Evolutionary conservation across 2,329 filamentous ascomycete species (phyloP).

Genomic region (Penicillium hesseltinei): DNA sequence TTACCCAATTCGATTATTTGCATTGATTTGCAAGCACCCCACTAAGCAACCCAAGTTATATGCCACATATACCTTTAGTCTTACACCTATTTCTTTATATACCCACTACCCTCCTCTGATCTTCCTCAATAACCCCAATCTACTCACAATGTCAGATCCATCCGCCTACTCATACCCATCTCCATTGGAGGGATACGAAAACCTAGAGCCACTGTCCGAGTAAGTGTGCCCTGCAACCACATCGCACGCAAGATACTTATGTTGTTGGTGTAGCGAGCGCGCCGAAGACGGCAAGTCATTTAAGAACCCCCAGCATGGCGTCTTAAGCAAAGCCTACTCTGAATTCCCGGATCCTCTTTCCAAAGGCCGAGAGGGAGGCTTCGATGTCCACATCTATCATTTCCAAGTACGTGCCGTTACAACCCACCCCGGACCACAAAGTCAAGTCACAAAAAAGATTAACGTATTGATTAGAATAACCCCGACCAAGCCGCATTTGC

Average conservation of each 20-base stretch:
- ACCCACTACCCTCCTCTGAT: background rate
- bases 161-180: conserved; percentile 55
- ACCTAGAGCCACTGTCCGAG: conserved; percentile 48
- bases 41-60: background rate
- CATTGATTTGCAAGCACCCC: conserved; percentile 10
- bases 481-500: conserved; percentile 65
- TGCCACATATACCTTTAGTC: background rate
- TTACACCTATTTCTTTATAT: background rate
- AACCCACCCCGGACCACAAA: background rate
- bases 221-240: conserved; percentile 21
- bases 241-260: background rate
- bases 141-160: conserved; percentile 48
- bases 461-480: conserved; percentile 48
- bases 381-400: conserved; percentile 87
- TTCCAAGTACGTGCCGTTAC: conserved; percentile 47
- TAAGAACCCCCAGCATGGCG: conserved; percentile 62
- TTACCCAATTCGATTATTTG: background rate
- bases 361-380: conserved; percentile 67
- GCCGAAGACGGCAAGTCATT: conserved; percentile 75
- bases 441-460: background rate
- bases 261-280: conserved; percentile 48
- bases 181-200: conserved; percentile 53
- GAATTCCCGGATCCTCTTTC: conserved; percentile 67
- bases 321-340: conserved; percentile 67
- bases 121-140: background rate